phyloP scores from a whole-genome alignment of 1,139 yeast genomes.

The Meyerozyma athensensis region DNA sequence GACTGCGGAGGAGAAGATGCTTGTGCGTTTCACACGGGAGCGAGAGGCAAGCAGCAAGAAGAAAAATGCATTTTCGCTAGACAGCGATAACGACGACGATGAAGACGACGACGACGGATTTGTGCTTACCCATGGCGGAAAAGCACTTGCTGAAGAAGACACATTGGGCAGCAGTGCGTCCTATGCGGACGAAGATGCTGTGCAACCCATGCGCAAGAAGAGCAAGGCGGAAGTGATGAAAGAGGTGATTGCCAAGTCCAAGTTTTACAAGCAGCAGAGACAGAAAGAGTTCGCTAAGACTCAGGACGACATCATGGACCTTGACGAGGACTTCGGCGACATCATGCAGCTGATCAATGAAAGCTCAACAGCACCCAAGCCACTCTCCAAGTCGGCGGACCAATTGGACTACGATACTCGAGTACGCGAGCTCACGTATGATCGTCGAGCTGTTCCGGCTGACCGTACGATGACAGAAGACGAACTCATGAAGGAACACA shows the following conservation, averaged over 20 bases:
- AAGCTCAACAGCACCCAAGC: slow-evolving; percentile 13
- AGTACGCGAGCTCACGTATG: slow-evolving; percentile 76
- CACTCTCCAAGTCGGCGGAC: slow-evolving; percentile 31
- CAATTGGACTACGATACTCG: slow-evolving; percentile 68
- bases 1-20: slow-evolving; percentile 88
- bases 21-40: slow-evolving; percentile 89
- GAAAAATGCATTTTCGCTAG: slow-evolving; percentile 60
- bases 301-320: slow-evolving; percentile 64
- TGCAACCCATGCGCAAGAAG: slow-evolving; percentile 56
- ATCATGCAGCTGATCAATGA: slow-evolving; percentile 56
- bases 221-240: slow-evolving; percentile 95
- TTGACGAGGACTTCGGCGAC: slow-evolving; percentile 76
- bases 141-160: slow-evolving; percentile 51
- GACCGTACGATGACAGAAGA: slow-evolving; percentile 92
- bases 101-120: slow-evolving; percentile 41
- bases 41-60: slow-evolving; percentile 54
- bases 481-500: slow-evolving; percentile 67
- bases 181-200: slow-evolving; percentile 30
- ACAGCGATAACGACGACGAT: slow-evolving; percentile 63
- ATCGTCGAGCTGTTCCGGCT: slow-evolving; percentile 91
- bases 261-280: slow-evolving; percentile 82
- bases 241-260: slow-evolving; percentile 93
- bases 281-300: slow-evolving; percentile 72
- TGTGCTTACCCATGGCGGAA: slow-evolving; percentile 75
- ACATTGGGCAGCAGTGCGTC: slow-evolving; percentile 16